Percentiles rank a stretch among this genome's conserved stretches.
Evolutionary conservation across 2,329 filamentous ascomycete species (phyloP).

Genomic region (Coniochaeta ligniaria): DNA sequence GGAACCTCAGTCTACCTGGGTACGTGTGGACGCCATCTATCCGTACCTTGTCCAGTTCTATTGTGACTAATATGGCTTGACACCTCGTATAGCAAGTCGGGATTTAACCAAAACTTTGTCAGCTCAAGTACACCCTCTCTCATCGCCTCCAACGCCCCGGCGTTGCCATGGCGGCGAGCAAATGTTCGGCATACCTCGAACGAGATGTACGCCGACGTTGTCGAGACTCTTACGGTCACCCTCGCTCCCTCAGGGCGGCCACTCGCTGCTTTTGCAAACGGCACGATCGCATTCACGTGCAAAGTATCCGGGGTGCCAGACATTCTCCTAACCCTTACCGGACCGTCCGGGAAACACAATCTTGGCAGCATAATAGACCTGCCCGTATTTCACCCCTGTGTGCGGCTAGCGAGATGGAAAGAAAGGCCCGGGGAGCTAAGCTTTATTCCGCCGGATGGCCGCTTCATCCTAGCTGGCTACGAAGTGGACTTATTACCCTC

Average conservation of each 20-base stretch:
- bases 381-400: conserved; percentile 94
- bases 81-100: conserved; percentile 23
- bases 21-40: conserved; percentile 23
- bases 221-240: conserved; percentile 83
- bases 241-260: conserved; percentile 85
- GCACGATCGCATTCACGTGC: conserved; percentile 88
- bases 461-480: conserved; percentile 89
- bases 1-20: conserved; percentile 79
- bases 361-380: conserved; percentile 71
- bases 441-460: conserved; percentile 90
- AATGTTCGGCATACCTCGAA: conserved; percentile 96
- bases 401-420: conserved; percentile 82
- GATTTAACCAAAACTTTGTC: conserved; percentile 25
- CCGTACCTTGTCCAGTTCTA: background rate
- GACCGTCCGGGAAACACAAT: conserved; percentile 73
- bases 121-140: conserved; percentile 32
- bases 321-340: conserved; percentile 71
- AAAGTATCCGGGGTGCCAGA: conserved; percentile 95
- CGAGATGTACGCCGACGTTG: conserved; percentile 91
- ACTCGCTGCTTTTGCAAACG: conserved; percentile 79
- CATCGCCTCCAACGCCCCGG: conserved; percentile 38
- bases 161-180: conserved; percentile 79
- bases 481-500: conserved; percentile 84
- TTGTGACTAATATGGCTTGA: background rate
- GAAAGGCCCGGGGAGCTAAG: conserved; percentile 86